Evolutionary conservation across 2,329 filamentous ascomycete species (phyloP).

Genomic region (Penicillium sp.): DNA sequence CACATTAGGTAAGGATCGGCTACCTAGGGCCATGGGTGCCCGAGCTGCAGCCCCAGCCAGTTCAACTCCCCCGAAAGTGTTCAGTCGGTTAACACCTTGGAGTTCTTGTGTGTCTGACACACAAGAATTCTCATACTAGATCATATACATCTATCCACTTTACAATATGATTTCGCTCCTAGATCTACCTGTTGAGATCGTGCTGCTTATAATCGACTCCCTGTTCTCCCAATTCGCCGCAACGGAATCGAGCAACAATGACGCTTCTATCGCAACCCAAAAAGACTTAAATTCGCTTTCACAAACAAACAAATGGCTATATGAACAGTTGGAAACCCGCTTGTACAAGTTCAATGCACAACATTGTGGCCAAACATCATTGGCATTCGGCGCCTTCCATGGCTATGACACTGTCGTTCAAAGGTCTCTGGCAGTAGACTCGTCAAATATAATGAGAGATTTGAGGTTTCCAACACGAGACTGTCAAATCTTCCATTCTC

Average conservation of each 20-base stretch:
- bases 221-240: background rate
- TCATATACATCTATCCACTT: background rate
- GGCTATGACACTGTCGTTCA: background rate
- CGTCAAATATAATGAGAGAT: background rate
- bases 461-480: background rate
- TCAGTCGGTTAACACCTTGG: background rate
- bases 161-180: background rate
- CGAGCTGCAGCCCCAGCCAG: background rate
- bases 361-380: background rate
- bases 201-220: background rate
- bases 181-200: background rate
- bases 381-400: background rate
- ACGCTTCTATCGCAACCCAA: background rate
- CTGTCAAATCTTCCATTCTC: background rate
- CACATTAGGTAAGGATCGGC: background rate
- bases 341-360: background rate
- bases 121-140: background rate
- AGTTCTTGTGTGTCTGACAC: background rate
- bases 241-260: background rate
- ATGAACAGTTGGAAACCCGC: background rate
- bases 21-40: background rate
- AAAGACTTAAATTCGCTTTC: background rate
- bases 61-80: background rate
- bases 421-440: background rate
- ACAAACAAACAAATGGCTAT: conserved; percentile 1